Conservation (phyloP, 768 basidiomycete genomes). For the Lyophyllum semitale region DNA sequence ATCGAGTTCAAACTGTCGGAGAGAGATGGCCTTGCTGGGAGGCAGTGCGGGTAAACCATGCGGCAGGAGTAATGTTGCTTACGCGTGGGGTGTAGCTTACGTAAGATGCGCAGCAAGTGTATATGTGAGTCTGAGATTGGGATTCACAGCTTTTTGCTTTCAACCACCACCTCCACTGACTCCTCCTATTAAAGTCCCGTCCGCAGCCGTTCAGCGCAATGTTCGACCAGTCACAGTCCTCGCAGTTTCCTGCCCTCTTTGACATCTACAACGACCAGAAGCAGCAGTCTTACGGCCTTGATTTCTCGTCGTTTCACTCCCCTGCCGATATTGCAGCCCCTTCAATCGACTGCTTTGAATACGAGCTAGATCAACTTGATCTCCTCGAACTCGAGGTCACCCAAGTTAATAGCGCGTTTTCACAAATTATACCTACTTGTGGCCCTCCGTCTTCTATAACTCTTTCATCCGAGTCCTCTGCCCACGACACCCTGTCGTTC, state of each 20-base stretch:
- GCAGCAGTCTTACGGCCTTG: constrained; percentile 41
- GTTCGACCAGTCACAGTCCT: constrained; percentile 13
- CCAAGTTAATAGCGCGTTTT: constrained; percentile 65
- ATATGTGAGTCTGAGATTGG: constrained; percentile 7
- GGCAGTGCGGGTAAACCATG: constrained; percentile 2
- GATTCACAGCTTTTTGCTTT: constrained; percentile 5
- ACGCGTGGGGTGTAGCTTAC: constrained; percentile 7
- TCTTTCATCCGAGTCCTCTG: constrained; percentile 77
- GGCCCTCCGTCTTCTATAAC: constrained; percentile 81
- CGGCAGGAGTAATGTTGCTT: background rate
- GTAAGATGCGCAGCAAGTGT: constrained; percentile 17
- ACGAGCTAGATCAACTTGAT: constrained; percentile 78
- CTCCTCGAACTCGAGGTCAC: constrained; percentile 65
- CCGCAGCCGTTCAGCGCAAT: constrained; percentile 15
- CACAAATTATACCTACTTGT: constrained; percentile 61
- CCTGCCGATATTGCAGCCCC: constrained; percentile 75
- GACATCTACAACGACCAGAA: constrained; percentile 15
- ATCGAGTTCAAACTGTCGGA: background rate
- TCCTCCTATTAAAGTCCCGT: constrained; percentile 14
- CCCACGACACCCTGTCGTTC: constrained; percentile 67
- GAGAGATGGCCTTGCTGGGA: constrained; percentile 5
- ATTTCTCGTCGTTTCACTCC: constrained; percentile 71
- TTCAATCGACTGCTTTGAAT: constrained; percentile 81
- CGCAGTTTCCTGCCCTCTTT: constrained; percentile 12
- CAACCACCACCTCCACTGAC: constrained; percentile 8